Evolutionary conservation across 2,329 filamentous ascomycete genomes (phyloP).

Genomic region (Chaetomium sp.): DNA sequence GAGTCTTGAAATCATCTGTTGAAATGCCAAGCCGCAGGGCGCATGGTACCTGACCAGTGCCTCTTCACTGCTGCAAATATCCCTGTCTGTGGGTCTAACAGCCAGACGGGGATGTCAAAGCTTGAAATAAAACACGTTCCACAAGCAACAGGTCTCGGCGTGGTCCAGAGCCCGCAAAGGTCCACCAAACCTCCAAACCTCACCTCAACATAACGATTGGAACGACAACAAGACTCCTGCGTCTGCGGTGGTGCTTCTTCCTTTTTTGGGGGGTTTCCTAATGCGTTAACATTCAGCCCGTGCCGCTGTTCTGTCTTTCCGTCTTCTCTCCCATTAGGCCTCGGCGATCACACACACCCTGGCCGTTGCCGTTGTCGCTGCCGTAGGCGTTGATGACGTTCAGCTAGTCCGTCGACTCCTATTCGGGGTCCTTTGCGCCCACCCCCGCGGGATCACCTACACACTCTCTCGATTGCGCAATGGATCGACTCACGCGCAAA

Average conservation of each 20-base stretch:
- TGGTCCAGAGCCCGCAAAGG: neutral
- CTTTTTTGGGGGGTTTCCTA: neutral
- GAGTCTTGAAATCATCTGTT: neutral
- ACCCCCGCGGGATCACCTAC: conserved; percentile 6
- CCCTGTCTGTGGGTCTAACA: neutral
- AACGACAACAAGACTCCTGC: conserved; percentile 10
- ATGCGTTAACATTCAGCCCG: conserved; percentile 10
- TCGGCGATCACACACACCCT: neutral
- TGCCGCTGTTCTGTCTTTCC: neutral
- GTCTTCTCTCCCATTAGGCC: neutral
- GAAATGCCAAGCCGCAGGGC: conserved; percentile 1
- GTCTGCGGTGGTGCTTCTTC: conserved; percentile 9
- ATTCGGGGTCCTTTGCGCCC: conserved; percentile 20
- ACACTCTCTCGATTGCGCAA: conserved; percentile 5
- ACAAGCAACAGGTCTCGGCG: conserved; percentile 16
- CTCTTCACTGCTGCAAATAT: conserved; percentile 9
- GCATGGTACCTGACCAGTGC: conserved; percentile 3
- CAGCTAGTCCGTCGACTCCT: conserved; percentile 14
- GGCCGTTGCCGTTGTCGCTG: conserved; percentile 1
- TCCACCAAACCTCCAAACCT: conserved; percentile 7
- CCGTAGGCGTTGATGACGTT: conserved; percentile 19
- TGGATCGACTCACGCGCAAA: conserved; percentile 25
- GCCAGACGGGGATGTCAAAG: conserved; percentile 1
- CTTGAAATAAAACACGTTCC: conserved; percentile 23
- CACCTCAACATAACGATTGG: neutral